Base-by-base conservation (phyloP, 1,139 yeast genomes). In the Nakaseomyces glabratus region DNA sequence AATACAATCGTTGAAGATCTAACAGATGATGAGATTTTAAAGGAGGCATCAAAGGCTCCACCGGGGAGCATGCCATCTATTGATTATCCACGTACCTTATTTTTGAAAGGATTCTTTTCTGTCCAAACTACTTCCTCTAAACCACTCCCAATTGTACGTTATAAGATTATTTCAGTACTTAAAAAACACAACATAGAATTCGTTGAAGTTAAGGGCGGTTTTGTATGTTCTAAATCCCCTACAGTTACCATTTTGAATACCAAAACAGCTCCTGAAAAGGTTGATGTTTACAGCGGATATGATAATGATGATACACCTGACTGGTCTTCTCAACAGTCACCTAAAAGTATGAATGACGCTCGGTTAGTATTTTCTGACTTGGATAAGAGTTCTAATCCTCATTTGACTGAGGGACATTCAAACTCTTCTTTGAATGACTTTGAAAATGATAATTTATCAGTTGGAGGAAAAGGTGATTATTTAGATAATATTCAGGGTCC, bases 61-160 rank as follows among this genome's bases (percentile, higher is more conserved):
- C 72, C 77, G 4, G 81, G 80, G 36, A 62, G 80, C 16, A 86
- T 86, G 95, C 95, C 93, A 13, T 85, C 95, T 0, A 85, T 86
- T 53, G 95, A 85, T 54, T 82, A 76, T 51, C 94, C 95, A 42
- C 80, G 79, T 60, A 86, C 94, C 2, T 71, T 86, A 44, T 84
- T 85, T 62, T 69, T 88, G 55, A 85, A 86, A 57, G 97, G 97
- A 1, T 84, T 88, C 53, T 88, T 88, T 63, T 78, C 90, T 44
- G 97, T 88, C 31, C 95, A 86, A 60, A 82, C 95, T 1, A 88
- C 97, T 0, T 85, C 95, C 1, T 82, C 95, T 7, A 86, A 85
- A 50, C 86, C 95, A 12, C 66, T 88, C 37, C 88, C 93, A 6
- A 82, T 82, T 41, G 88, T 88, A 38, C 74, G 96, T 38, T 75